Conservation (phyloP, 1,284 basidiomycete species). For the Puccinia brachypodii region DNA sequence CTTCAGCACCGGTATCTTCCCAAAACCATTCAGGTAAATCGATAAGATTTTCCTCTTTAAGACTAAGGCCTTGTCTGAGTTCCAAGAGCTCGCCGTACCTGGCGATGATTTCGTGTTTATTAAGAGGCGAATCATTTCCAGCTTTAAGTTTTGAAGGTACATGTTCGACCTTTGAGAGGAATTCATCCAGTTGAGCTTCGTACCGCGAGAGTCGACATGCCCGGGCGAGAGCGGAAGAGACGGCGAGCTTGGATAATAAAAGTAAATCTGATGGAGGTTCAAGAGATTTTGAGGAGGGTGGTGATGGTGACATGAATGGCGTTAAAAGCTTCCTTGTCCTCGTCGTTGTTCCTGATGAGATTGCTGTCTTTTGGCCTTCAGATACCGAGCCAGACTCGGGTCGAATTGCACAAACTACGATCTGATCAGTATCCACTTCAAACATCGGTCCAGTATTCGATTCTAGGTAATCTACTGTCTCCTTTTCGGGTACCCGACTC, state of each 20-base stretch:
- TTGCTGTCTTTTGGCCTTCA: not conserved
- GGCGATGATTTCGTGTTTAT: slow-evolving; percentile 38
- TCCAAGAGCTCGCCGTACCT: slow-evolving; percentile 42
- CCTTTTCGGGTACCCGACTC: slow-evolving; percentile 15
- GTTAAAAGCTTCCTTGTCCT: slow-evolving; percentile 23
- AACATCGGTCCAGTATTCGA: slow-evolving; percentile 33
- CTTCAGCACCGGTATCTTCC: slow-evolving; percentile 46
- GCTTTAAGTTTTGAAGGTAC: slow-evolving; percentile 25
- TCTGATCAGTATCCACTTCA: slow-evolving; percentile 33
- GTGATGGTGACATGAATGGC: slow-evolving; percentile 12
- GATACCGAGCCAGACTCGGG: not conserved
- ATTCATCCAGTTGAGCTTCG: slow-evolving; percentile 37
- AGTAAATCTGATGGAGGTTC: not conserved
- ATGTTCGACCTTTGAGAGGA: slow-evolving; percentile 43
- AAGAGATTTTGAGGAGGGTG: not conserved
- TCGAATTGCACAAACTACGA: slow-evolving; percentile 15
- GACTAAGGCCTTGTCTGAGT: slow-evolving; percentile 34
- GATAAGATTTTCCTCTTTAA: slow-evolving; percentile 39
- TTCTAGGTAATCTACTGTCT: slow-evolving; percentile 32
- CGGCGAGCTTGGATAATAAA: slow-evolving; percentile 30
- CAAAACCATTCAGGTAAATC: slow-evolving; percentile 48
- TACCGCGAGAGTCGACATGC: slow-evolving; percentile 41
- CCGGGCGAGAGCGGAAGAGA: slow-evolving; percentile 27
- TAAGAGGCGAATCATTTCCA: slow-evolving; percentile 37
- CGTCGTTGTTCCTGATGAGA: not conserved